These are phyloP conservation scores for Termitomyces heimii DNA, from an alignment of 768 basidiomycete genomes.

Conservation along the genomic window DNA sequence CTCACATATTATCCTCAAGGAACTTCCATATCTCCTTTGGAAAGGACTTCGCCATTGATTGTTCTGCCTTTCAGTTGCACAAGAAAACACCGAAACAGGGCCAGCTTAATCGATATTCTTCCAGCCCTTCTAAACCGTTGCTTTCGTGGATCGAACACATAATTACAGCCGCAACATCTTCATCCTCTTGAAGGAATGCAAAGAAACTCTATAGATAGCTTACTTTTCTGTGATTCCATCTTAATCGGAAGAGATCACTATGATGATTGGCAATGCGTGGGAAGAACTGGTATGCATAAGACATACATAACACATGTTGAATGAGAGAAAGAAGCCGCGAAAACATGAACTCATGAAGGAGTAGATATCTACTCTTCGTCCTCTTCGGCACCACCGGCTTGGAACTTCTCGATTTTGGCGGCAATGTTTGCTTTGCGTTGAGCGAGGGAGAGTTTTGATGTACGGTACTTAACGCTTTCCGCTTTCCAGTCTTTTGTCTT, in stretches of 20 bases:
- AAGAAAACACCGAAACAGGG: constrained; percentile 34
- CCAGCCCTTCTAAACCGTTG: constrained; percentile 26
- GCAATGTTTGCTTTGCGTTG: constrained; percentile 80
- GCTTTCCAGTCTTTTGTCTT: constrained; percentile 91
- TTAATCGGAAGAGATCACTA: not conserved
- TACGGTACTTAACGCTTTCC: constrained; percentile 70
- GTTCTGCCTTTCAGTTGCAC: constrained; percentile 52
- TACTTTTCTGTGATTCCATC: constrained; percentile 3
- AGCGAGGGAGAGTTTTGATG: constrained; percentile 61
- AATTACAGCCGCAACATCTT: constrained; percentile 33
- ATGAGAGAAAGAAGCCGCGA: not conserved
- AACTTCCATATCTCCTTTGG: constrained; percentile 58
- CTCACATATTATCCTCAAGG: constrained; percentile 25
- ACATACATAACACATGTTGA: constrained; percentile 2
- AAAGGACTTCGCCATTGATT: constrained; percentile 44
- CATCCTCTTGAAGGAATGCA: constrained; percentile 1
- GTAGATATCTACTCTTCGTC: constrained; percentile 49
- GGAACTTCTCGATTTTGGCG: constrained; percentile 87
- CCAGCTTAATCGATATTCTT: constrained; percentile 34
- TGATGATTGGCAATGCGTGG: not conserved
- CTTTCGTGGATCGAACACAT: constrained; percentile 50
- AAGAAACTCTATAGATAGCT: not conserved
- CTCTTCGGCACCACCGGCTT: constrained; percentile 53
- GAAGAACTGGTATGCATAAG: not conserved
- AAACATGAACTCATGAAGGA: not conserved